Evolutionary conservation across 1,139 yeast genomes (phyloP), one percentile per base, ranked within the genome.

Genomic region (Spathaspora sp.): DNA sequence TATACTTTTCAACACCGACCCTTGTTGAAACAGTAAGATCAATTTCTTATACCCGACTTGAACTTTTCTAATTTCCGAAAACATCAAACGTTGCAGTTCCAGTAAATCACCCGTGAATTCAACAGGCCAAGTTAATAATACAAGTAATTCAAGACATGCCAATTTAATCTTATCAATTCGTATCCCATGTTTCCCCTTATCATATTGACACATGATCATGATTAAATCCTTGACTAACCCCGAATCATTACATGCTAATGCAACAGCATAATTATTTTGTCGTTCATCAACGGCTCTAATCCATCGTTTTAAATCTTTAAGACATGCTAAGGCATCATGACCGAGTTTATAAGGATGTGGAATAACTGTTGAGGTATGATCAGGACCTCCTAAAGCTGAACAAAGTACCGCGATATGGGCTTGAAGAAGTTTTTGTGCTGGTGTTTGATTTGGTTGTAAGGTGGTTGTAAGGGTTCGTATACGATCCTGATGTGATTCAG

Each of bases 281-380:
- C 75, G 73, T 49, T 89, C 95, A 61, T 93, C 99, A 43, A 89
- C 93, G 1, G 86, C 76, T 54, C 81, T 81, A 46, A 93, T 78
- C 97, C 98, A 91, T 55, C 87, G 75, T 61, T 89, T 89, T 51
- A 93, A 67, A 67, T 93, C 99, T 56, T 88, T 86, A 33, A 93
- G 68, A 64, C 98, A 89, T 0, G 91, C 91, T 50, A 88, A 67
- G 1, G 97, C 97, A 60, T 93, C 98, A 54, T 86, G 91, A 9
- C 99, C 99, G 2, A 91, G 74, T 52, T 80, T 81, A 59, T 93
- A 93, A 0, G 85, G 83, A 1, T 66, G 64, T 1, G 80, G 74
- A 2, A 61, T 52, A 3, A 60, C 56, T 0, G 74, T 59, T 2
- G 73, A 60, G 0, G 86, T 65, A 45, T 81, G 76, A 61, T 89